Evolutionary conservation across 345 rosid species (phyloP), one percentile per base, ranked within the genome.

Genomic region (Microcos paniculata): DNA sequence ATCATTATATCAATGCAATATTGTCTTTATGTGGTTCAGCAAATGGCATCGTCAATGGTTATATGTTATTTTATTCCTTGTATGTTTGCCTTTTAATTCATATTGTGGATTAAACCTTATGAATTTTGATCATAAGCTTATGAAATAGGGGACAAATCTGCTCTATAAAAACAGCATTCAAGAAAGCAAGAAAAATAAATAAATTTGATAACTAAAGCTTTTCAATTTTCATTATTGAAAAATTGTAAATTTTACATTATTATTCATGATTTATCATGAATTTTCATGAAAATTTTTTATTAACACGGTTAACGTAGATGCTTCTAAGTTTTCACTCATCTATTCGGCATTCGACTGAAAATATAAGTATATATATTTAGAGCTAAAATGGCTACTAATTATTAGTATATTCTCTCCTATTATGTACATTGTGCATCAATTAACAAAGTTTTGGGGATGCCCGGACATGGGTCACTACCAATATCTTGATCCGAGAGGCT

Each of bases 371-470:
- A 49, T 4, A 6, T 16, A 16, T 16, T 4, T 6, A 42, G 9
- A 42, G 45, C 4, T 1, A 49, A 3, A 3, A 35, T n/a, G 45
- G 45, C 11, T 49, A 14, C n/a, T 49, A 49, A 19, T 18, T 18
- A 1, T 2, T 15, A 15, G 53, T 15, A 51, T 19, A 8, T 24
- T 10, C 12, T 5, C 4, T 61, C 43, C 8, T 16, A 4, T 87
- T 76, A 81, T 68, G 83, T 68, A 84, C 92, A 90, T n/a, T 82
- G 76, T 53, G 87, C 91, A 71, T 81, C 89, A 46, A 89, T 88
- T 67, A 87, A 79, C 74, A 87, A 75, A 72, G 85, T 74, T 77
- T 86, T 87, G n/a, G 78, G 77, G 70, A 70, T 72, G 76, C 87
- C 86, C 38, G 87, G 83, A 71, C 90, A 89, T 48, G 91, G 81